Base-by-base conservation (phyloP, 495 filamentous ascomycete species). In the Penicillium turbatum region DNA sequence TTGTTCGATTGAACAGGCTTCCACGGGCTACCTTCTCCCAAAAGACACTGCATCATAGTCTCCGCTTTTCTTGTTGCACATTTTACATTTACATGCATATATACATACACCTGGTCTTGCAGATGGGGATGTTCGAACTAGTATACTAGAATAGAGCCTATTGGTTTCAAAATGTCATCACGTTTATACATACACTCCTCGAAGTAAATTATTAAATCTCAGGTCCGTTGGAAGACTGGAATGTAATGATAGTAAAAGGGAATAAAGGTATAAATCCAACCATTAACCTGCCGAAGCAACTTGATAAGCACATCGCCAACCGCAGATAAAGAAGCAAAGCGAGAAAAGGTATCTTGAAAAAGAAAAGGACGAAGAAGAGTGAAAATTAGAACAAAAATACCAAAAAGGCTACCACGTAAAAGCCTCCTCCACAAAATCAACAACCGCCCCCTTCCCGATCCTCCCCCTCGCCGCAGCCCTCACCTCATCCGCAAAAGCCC, bases 391-490 rank as follows among this genome's bases (percentile, higher is more conserved):
- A 43, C 10, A 44, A 26, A 59, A 19, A 39, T n/a, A n/a, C 8
- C 10, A 39, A 24, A n/a, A n/a, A n/a, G n/a, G n/a, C n/a, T 47
- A 64, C 87, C 87, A 92, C 12, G 87, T 92, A 72, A 98, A 98
- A 39, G 89, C 88, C 75, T 98, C 93, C 67, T 98, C 93, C 19
- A 92, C 78, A 70, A 97, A 97, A 67, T 97, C 91, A 15, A 97
- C 76, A 29, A 77, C 80, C 17, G 82, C 84, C 4, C 80, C 78
- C 45, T 82, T 77, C 43, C 88, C 83, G 59, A 86, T 79, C 45
- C 81, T 77, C 32, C 70, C 73, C 47, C 93, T 76, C 16, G 87
- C 82, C 16, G 90, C 90, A 17, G 73, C 73, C 21, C 93, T 63
- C 0, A 97, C 95, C 54, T 90, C 87, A 71, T 98, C 93, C 27